Percentiles rank a stretch among this genome's conserved stretches.
Conservation (phyloP, 768 basidiomycete genomes). For the Russula sp. region DNA sequence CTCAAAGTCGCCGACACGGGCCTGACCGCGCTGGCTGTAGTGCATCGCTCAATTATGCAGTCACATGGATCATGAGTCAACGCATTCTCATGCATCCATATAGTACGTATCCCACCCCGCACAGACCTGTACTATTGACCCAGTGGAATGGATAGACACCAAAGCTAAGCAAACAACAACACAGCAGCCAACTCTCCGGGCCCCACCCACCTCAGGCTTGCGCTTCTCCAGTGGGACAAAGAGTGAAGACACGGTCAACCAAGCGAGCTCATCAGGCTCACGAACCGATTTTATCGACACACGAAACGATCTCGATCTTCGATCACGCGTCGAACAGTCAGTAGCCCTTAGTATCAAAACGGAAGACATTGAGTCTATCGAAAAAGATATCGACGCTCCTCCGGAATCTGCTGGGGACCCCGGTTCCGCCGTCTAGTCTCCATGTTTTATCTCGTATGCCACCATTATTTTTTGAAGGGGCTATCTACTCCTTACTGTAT, state of each 20-base stretch:
- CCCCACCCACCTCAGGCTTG: neutral
- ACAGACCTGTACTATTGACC: too few species aligned
- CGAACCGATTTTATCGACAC: neutral
- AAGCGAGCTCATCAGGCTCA: neutral
- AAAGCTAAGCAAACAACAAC: constrained; percentile 10
- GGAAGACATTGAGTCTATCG: neutral
- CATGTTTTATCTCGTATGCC: neutral
- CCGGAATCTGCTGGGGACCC: neutral
- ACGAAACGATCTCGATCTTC: constrained; percentile 19
- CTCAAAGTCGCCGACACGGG: neutral
- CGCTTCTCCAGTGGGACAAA: neutral
- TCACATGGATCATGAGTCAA: constrained; percentile 35
- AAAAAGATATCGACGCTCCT: neutral
- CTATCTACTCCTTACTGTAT: too few species aligned
- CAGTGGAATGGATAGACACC: constrained; percentile 20
- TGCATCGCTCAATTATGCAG: constrained; percentile 31
- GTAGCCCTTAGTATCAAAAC: neutral
- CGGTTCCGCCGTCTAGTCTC: neutral
- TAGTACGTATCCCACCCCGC: constrained; percentile 23
- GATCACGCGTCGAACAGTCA: constrained; percentile 10
- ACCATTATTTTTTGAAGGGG: too few species aligned
- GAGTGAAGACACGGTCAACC: neutral
- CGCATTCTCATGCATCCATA: constrained; percentile 32
- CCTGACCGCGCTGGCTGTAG: constrained; percentile 17
- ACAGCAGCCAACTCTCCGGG: neutral